Base-by-base conservation (phyloP, 768 basidiomycete genomes). In the Imleria badia region DNA sequence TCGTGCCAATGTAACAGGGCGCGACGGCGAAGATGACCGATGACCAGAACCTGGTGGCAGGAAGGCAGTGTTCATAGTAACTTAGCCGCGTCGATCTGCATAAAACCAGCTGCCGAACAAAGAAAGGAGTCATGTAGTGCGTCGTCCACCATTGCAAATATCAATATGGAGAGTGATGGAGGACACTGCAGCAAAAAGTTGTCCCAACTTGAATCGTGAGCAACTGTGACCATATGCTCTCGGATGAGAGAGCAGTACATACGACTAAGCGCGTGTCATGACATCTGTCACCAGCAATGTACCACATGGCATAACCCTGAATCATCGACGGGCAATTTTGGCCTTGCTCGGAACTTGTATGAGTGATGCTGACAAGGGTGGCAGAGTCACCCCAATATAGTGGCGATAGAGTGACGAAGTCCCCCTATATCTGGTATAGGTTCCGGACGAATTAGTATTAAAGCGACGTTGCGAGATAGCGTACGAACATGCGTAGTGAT, bases 1-100 rank as follows among this genome's bases (percentile, higher is more conserved):
- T 40, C 14, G 9, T 30, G 19, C 29, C 40, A 44, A 13, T 35
- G 15, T 17, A 36, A 45, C 20, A 29, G 12, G 19, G 38, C 1
- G 13, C 41, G 5, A 36, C 30, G 34, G 45, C 31, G 12, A 38
- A 36, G 9, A 34, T 22, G 41, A 17, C 35, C 5, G 9, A 3
- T 26, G 23, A 15, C 5, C 12, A 33, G 41, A 38, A 53, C 17
- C n/a, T 43, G 22, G 12, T 38, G 19, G 6, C 6, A 23, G 20
- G 20, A 29, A 14, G 48, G 53, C 58, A 40, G 52, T 64, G 61
- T 64, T 35, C 35, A 22, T 40, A 35, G 43, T 15, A 20, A 19
- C 15, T 2, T 26, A 26, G 26, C 26, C 26, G 26, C 22, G 15
- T n/a, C 40, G 13, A 41, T 14, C 7, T 46, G 43, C n/a, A 17